Percentiles rank a stretch among this genome's conserved stretches.
These are phyloP conservation scores for Linum tenue DNA, from an alignment of 345 rosid genomes.

Conservation along the genomic window DNA sequence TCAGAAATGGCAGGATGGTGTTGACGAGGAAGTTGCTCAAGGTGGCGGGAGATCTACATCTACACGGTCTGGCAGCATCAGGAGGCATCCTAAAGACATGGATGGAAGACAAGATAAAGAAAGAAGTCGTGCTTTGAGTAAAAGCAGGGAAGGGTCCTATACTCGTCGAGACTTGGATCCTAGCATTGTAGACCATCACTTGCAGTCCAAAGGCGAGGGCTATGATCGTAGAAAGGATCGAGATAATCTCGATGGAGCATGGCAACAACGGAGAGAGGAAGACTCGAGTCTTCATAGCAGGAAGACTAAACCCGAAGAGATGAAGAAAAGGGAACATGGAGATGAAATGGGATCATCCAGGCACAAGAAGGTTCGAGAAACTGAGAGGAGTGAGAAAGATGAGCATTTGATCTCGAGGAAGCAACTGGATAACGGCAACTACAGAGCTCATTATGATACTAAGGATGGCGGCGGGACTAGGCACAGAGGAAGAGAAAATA, in stretches of 20 bases:
- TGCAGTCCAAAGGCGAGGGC: conserved; percentile 43
- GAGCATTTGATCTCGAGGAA: conserved; percentile 54
- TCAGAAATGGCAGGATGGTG: conserved; percentile 53
- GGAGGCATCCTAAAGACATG: conserved; percentile 44
- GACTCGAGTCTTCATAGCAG: conserved; percentile 34
- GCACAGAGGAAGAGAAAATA: conserved; percentile 55
- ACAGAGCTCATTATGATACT: conserved; percentile 37
- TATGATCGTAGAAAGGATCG: conserved; percentile 63
- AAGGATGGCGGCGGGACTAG: conserved; percentile 41
- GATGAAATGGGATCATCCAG: conserved; percentile 54
- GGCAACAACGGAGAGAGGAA: conserved; percentile 57
- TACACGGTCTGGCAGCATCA: conserved; percentile 30
- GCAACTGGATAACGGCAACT: conserved; percentile 59
- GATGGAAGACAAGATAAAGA: conserved; percentile 57
- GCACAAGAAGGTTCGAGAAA: conserved; percentile 62
- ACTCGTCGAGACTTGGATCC: conserved; percentile 52
- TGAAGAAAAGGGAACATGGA: conserved; percentile 59
- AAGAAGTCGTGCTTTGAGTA: conserved; percentile 33
- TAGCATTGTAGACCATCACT: conserved; percentile 22
- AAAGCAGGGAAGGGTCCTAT: conserved; percentile 50
- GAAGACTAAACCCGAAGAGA: conserved; percentile 57
- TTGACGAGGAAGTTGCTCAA: conserved; percentile 84
- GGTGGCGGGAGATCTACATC: conserved; percentile 33
- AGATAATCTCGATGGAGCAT: conserved; percentile 41
- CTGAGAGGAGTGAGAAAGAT: conserved; percentile 56